Percentiles rank a stretch among this genome's conserved stretches.
Evolutionary conservation across 2,329 filamentous ascomycete species (phyloP).

Genomic region (Exophiala sideris): DNA sequence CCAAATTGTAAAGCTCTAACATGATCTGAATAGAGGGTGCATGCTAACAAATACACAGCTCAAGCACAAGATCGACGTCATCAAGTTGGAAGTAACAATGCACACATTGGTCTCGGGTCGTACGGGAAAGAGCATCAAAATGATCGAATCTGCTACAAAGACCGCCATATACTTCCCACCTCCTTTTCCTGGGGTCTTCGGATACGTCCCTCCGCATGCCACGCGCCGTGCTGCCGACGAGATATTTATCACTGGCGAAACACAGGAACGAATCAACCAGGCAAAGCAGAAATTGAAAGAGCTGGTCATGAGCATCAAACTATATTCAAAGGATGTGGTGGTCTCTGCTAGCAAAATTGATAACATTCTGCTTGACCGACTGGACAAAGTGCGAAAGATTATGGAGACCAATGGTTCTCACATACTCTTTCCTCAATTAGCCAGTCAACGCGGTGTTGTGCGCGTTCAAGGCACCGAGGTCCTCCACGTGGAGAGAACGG

Average conservation of each 20-base stretch:
- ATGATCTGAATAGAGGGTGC: not conserved
- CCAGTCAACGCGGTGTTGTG: constrained; percentile 77
- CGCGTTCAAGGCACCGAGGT: constrained; percentile 92
- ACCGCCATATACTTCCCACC: constrained; percentile 98
- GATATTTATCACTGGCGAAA: constrained; percentile 93
- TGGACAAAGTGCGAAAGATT: constrained; percentile 97
- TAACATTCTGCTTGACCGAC: constrained; percentile 80
- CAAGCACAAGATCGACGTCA: constrained; percentile 65
- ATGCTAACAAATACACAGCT: constrained; percentile 37
- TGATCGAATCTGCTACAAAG: constrained; percentile 91
- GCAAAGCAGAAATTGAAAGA: constrained; percentile 92
- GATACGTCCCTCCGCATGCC: constrained; percentile 80
- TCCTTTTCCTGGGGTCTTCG: constrained; percentile 85
- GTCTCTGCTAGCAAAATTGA: constrained; percentile 92
- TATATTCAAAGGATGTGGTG: constrained; percentile 87
- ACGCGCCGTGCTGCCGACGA: constrained; percentile 79
- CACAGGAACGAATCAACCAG: constrained; percentile 73
- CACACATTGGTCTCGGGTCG: constrained; percentile 92
- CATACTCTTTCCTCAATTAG: constrained; percentile 84
- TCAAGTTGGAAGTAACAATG: constrained; percentile 79
- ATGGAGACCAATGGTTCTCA: constrained; percentile 96
- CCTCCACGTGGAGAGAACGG: constrained; percentile 88
- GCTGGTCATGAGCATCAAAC: constrained; percentile 72
- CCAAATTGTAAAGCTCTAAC: constrained; percentile 63
- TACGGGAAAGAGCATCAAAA: constrained; percentile 94